Evolutionary conservation across 2,329 filamentous ascomycete genomes (phyloP), one percentile per base, ranked within the genome.

Genomic region (Grosmannia huntii): DNA sequence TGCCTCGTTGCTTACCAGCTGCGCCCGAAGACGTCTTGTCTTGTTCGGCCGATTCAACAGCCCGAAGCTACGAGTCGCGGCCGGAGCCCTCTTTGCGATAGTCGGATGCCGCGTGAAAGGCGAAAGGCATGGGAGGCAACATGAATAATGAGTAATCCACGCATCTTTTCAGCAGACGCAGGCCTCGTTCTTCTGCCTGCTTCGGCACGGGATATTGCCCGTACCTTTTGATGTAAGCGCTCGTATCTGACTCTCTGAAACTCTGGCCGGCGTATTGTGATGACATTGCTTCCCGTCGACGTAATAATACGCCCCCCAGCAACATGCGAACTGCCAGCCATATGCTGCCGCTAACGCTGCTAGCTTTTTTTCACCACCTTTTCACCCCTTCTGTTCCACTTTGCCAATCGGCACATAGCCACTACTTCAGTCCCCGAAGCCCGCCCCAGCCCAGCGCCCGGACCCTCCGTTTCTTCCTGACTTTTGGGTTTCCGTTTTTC

Each of bases 401-500:
- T 21, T 38, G 33, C 51, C 31, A 33, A 33, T 53, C 51, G 51
- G 51, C 51, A 33, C 51, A 53, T 53, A 53, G 36, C 51, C 51
- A 53, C 31, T 23, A 21, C 51, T 21, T 21, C 14, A n/a, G 27
- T 27, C 28, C 25, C 28, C 14, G 23, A 55, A 55, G 53, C 41
- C 53, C 53, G 53, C 38, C 41, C 31, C 53, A 28, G n/a, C 16
- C 16, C 56, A 21, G 56, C 36, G 31, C 50, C 38, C 33, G 25
- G 52, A 25, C 49, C 31, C 56, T 57, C 56, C 56, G 56, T 54
- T 57, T 53, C 55, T 51, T 27, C 27, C n/a, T 46, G 31, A 21
- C 25, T 33, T 12, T 55, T 48, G 41, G 12, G 23, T 28, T 19
- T 55, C 53, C 36, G 36, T 44, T 44, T 55, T 48, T 28, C 16